These are phyloP conservation scores for Niebla homalea DNA, from an alignment of 495 filamentous ascomycete genomes.

Conservation along the genomic window DNA sequence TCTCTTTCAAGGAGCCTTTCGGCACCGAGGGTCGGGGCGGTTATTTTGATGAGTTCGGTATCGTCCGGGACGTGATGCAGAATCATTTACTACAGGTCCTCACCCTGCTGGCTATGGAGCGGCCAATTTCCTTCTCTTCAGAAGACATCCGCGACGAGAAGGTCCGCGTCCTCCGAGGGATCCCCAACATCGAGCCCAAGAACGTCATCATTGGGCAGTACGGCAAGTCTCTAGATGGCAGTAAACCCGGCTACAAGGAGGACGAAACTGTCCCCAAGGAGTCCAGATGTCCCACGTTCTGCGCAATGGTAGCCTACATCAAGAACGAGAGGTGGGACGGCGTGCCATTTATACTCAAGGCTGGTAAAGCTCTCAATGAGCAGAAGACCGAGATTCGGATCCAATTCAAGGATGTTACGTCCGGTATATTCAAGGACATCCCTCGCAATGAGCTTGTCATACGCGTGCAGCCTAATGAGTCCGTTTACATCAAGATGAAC, in stretches of 20 bases:
- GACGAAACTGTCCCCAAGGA: slow-evolving; percentile 98
- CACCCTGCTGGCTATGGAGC: slow-evolving; percentile 94
- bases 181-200: slow-evolving; percentile 95
- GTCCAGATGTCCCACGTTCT: slow-evolving; percentile 95
- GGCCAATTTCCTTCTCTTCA: slow-evolving; percentile 93
- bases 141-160: slow-evolving; percentile 99
- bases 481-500: slow-evolving; percentile 99
- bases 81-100: slow-evolving; percentile 94
- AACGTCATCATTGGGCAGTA: slow-evolving; percentile 99
- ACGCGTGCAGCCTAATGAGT: slow-evolving; percentile 98
- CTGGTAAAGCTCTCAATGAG: slow-evolving; percentile 97
- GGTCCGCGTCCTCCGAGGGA: slow-evolving; percentile 86
- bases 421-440: slow-evolving; percentile 99
- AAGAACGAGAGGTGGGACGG: slow-evolving; percentile 99
- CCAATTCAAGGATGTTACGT: slow-evolving; percentile 98
- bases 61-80: slow-evolving; percentile 98
- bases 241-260: slow-evolving; percentile 96
- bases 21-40: slow-evolving; percentile 98
- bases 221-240: slow-evolving; percentile 88
- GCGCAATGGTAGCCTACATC: slow-evolving; percentile 90
- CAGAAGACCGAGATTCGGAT: slow-evolving; percentile 99
- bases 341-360: slow-evolving; percentile 98
- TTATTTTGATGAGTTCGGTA: slow-evolving; percentile 99
- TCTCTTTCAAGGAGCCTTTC: slow-evolving; percentile 99
- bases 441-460: slow-evolving; percentile 99